Evolutionary conservation across 129 eudicot genomes (phyloP), one percentile per base, ranked within the genome.

Genomic region (Tanacetum coccineum): DNA sequence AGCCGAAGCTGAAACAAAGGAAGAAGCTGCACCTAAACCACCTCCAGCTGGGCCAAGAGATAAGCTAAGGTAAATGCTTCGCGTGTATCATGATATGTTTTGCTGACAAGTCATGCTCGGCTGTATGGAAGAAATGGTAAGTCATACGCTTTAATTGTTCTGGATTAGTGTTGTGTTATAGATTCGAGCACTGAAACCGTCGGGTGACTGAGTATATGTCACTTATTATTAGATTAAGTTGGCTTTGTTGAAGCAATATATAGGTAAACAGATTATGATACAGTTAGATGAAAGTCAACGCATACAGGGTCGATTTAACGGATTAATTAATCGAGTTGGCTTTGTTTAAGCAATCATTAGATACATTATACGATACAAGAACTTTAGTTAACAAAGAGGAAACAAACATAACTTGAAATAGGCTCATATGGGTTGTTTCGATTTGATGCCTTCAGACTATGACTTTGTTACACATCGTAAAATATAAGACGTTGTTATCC

Each of bases 111-210:
- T n/a, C n/a, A n/a, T n/a, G n/a, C n/a, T n/a, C n/a, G n/a, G n/a
- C n/a, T n/a, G n/a, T n/a, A n/a, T n/a, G n/a, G n/a, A 46, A 67
- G 83, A 75, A 91, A 91, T 13, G 97, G 97, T 87, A 70, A 36
- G 40, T 36, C 22, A 82, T 72, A 14, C 17, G 9, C 8, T 52
- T n/a, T 14, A 9, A 9, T 52, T 58, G 45, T 8, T 58, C 61
- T 64, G 52, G 2, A 62, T 54, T 51, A 45, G 10, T 46, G 13
- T 15, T 6, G 18, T 11, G 42, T 70, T 30, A 40, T 9, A 53
- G 9, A 11, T 22, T 39, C 39, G 39, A 42, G 3, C 19, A 17
- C 15, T 26, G n/a, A n/a, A n/a, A n/a, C n/a, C n/a, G n/a, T n/a
- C n/a, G n/a, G n/a, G n/a, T 30, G 59, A 53, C 26, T 57, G 19